Evolutionary conservation across 2,329 filamentous ascomycete genomes (phyloP).

Genomic region (Cercospora sp.): DNA sequence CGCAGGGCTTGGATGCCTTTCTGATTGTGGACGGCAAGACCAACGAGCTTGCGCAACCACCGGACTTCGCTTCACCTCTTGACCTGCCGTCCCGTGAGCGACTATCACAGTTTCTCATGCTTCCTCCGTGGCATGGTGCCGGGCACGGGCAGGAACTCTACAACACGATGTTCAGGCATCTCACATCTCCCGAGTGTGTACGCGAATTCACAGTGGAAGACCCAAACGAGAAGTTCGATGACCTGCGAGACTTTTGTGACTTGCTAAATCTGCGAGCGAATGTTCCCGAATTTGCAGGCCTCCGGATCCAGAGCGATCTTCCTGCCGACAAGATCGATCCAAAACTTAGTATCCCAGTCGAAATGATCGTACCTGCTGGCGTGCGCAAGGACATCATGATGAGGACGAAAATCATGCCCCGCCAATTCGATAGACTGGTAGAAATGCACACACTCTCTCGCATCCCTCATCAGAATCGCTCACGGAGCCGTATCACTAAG

Average conservation of each 20-base stretch:
- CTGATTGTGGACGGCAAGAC: slow-evolving; percentile 32
- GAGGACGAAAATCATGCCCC: slow-evolving; percentile 68
- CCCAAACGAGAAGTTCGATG: slow-evolving; percentile 82
- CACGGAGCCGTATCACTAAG: slow-evolving; percentile 48
- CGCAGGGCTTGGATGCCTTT: slow-evolving; percentile 30
- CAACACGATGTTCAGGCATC: slow-evolving; percentile 72
- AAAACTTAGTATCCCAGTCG: slow-evolving; percentile 51
- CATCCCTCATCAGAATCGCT: slow-evolving; percentile 54
- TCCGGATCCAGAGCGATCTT: slow-evolving; percentile 55
- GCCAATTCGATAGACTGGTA: slow-evolving; percentile 73
- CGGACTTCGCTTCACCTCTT: slow-evolving; percentile 49
- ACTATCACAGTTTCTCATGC: slow-evolving; percentile 89
- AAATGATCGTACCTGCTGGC: slow-evolving; percentile 59
- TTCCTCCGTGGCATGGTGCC: slow-evolving; percentile 80
- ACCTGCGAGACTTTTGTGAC: slow-evolving; percentile 75
- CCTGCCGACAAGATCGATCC: slow-evolving; percentile 54
- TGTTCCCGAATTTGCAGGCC: slow-evolving; percentile 34
- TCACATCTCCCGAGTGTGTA: slow-evolving; percentile 63
- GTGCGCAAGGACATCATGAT: slow-evolving; percentile 59
- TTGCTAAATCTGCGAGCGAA: slow-evolving; percentile 62
- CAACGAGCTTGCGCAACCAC: slow-evolving; percentile 23
- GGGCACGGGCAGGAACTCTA: slow-evolving; percentile 82
- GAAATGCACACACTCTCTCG: slow-evolving; percentile 71
- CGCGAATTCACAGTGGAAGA: slow-evolving; percentile 91
- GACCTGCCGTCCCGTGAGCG: slow-evolving; percentile 74